Evolutionary conservation across 2,329 filamentous ascomycete genomes (phyloP), one percentile per base, ranked within the genome.

Genomic region (Monosporascus sp.): DNA sequence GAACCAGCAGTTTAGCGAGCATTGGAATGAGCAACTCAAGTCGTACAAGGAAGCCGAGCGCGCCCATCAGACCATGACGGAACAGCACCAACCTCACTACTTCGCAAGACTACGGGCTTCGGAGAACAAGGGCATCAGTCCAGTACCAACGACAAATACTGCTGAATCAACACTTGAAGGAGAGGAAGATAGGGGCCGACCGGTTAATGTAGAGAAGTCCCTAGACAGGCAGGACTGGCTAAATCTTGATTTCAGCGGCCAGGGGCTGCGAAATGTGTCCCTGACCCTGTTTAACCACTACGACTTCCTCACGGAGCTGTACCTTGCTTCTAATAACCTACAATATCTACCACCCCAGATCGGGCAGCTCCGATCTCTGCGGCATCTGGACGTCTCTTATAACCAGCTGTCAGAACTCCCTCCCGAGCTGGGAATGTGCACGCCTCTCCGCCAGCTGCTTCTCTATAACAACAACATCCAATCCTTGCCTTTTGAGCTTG

Each of bases 381-480:
- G 84, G 37, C 82, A 92, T 64, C 81, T 99, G 48, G 93, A 99
- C 70, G 80, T 92, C 3, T 97, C 94, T 0, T 85, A 87, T 73
- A 99, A 99, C 70, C 83, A 93, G 56, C 79, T 99, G 55, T 81
- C 80, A 8, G 84, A 88, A 58, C 76, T 99, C 4, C 94, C 94
- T 1, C 82, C 89, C 22, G 93, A 99, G 74, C 84, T 99, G 55
- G 94, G 94, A 66, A 99, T 97, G 93, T 90, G 96, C 63, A 94
- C 92, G 27, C 94, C 92, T 61, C 77, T 99, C 51, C 91, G 90
- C 72, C 85, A 89, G 60, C 78, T 99, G 5, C 76, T 92, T 27
- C 77, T 97, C 2, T 97, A 96, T 69, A 91, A 96, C 74, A 99
- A 99, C 70, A 81, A 89, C 57, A 86, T 99, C 51, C 83, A 83